These are phyloP conservation scores for Cercophora samala DNA, from an alignment of 495 filamentous ascomycete genomes.

Conservation along the genomic window DNA sequence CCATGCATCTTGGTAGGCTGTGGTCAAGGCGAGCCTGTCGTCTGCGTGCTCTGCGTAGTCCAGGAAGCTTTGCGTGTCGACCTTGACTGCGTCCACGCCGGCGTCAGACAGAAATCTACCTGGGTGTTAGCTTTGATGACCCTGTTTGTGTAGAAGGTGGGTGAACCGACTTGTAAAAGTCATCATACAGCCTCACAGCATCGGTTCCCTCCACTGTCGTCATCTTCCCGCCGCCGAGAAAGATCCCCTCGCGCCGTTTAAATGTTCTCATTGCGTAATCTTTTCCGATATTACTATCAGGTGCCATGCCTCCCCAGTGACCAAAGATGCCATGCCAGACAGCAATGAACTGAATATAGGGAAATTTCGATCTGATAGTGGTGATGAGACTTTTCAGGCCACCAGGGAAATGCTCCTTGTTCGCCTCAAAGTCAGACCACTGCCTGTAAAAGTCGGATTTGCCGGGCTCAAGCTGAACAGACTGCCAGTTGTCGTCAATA, in stretches of 20 bases:
- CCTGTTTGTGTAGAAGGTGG: conserved; percentile 64
- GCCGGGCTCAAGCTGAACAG: conserved; percentile 52
- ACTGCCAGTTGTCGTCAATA: conserved; percentile 97
- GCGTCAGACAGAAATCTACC: conserved; percentile 61
- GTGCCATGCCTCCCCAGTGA: conserved; percentile 89
- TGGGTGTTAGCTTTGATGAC: conserved; percentile 92
- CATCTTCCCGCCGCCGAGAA: conserved; percentile 56
- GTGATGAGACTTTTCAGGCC: conserved; percentile 68
- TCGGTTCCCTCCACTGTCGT: conserved; percentile 71
- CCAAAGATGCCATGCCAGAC: conserved; percentile 97
- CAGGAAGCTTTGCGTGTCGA: background rate
- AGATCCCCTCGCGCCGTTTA: conserved; percentile 51
- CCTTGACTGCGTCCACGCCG: conserved; percentile 48
- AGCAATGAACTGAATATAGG: conserved; percentile 75
- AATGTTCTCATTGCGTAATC: conserved; percentile 72
- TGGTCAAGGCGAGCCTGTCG: conserved; percentile 44
- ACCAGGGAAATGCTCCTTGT: conserved; percentile 70
- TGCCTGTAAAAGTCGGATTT: conserved; percentile 50
- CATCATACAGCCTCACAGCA: conserved; percentile 72
- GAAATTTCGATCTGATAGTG: conserved; percentile 65
- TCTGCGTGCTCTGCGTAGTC: background rate
- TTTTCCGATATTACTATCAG: conserved; percentile 65
- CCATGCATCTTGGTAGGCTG: conserved; percentile 84
- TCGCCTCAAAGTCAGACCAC: conserved; percentile 77
- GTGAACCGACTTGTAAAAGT: conserved; percentile 86